Percentiles rank a stretch among this genome's conserved stretches.
Evolutionary conservation across 2,329 filamentous ascomycete genomes (phyloP).

Genomic region (Parastagonospora avenae): DNA sequence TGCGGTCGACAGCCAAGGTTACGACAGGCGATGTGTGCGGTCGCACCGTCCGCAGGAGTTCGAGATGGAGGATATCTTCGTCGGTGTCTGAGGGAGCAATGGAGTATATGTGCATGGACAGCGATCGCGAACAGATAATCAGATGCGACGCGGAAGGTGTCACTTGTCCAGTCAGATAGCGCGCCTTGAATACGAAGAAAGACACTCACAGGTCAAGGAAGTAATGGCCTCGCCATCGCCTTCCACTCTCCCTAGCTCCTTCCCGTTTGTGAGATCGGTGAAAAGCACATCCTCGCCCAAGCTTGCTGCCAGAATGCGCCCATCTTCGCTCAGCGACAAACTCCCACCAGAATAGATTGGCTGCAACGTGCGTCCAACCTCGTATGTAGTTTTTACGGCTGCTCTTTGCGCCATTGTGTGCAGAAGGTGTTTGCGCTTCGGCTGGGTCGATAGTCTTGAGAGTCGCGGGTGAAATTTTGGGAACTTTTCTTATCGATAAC

Average conservation of each 20-base stretch:
- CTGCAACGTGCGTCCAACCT: constrained; percentile 79
- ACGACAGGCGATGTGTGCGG: constrained; percentile 90
- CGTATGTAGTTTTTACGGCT: constrained; percentile 83
- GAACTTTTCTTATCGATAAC: constrained; percentile 46
- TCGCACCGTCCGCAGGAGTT: constrained; percentile 80
- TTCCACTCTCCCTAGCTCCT: constrained; percentile 83
- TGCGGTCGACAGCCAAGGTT: constrained; percentile 81
- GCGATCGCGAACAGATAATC: constrained; percentile 89
- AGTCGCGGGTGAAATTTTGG: constrained; percentile 27
- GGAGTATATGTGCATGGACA: constrained; percentile 90
- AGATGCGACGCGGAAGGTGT: constrained; percentile 88
- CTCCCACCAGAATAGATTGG: constrained; percentile 94
- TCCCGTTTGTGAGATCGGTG: constrained; percentile 81
- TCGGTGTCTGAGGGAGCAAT: constrained; percentile 65
- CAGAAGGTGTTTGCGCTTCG: not conserved
- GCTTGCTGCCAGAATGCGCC: constrained; percentile 82
- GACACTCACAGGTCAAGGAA: constrained; percentile 65
- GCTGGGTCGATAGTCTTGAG: constrained; percentile 6
- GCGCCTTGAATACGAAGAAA: not conserved
- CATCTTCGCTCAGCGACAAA: constrained; percentile 79
- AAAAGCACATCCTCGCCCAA: constrained; percentile 91
- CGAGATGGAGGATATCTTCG: constrained; percentile 63
- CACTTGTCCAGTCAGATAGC: constrained; percentile 56
- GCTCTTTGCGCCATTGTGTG: constrained; percentile 59
- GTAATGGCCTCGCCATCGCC: constrained; percentile 77